Conservation (phyloP, 139 green algal genomes). For the Micromonas commoda region DNA sequence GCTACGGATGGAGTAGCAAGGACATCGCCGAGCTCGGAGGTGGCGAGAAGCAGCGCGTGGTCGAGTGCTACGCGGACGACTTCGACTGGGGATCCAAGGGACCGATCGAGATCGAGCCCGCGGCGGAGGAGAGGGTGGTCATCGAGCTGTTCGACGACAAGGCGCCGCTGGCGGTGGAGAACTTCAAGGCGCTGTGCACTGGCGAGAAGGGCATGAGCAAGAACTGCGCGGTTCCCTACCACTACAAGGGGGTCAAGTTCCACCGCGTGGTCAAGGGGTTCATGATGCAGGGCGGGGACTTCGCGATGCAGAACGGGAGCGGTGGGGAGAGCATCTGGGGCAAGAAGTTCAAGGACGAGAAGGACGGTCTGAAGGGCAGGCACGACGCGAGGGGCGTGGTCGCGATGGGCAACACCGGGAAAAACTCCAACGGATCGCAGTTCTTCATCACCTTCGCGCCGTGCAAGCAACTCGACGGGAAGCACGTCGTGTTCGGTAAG, state of each 20-base stretch:
- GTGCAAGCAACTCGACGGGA: slow-evolving; percentile 63
- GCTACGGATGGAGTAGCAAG: slow-evolving; percentile 22
- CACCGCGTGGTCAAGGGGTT: slow-evolving; percentile 34
- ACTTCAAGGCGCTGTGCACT: slow-evolving; percentile 33
- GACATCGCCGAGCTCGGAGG: slow-evolving; percentile 20
- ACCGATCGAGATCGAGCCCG: slow-evolving; percentile 6
- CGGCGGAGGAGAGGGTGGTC: slow-evolving; percentile 12
- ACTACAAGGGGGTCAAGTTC: slow-evolving; percentile 10
- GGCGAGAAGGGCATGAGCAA: slow-evolving; percentile 17
- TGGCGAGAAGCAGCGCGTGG: slow-evolving; percentile 6
- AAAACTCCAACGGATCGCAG: slow-evolving; percentile 78
- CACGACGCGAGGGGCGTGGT: slow-evolving; percentile 63
- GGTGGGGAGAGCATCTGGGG: slow-evolving; percentile 77
- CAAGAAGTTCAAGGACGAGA: slow-evolving; percentile 66
- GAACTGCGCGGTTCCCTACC: not conserved
- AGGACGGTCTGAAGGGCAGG: slow-evolving; percentile 57
- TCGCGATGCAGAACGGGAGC: slow-evolving; percentile 57
- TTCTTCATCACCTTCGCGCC: slow-evolving; percentile 78
- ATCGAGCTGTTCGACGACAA: slow-evolving; percentile 31
- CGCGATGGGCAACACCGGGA: slow-evolving; percentile 77
- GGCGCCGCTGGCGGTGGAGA: slow-evolving; percentile 30
- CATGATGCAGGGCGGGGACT: slow-evolving; percentile 39
- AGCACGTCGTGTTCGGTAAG: slow-evolving; percentile 79
- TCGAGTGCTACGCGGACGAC: slow-evolving; percentile 24
- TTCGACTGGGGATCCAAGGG: slow-evolving; percentile 25